Conservation (phyloP, 2,329 filamentous ascomycete species). For the Neonectria hederae region DNA sequence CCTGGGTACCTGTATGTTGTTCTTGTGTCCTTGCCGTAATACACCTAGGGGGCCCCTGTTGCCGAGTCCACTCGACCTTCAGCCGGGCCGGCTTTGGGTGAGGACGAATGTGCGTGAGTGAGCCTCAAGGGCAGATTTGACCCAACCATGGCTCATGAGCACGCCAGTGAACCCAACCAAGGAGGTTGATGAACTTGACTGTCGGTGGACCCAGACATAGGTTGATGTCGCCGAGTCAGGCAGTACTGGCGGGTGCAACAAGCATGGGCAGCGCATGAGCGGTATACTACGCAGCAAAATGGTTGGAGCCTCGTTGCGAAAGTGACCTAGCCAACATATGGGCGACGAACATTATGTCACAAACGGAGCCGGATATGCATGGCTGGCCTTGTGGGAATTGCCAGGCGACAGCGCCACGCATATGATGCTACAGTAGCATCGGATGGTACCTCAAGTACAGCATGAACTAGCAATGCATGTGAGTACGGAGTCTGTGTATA, state of each 20-base stretch:
- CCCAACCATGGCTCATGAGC: not conserved
- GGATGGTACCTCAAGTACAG: not conserved
- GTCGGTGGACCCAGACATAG: not conserved
- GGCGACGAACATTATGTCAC: conserved; percentile 22
- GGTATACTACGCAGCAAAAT: conserved; percentile 6
- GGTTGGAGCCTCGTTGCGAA: conserved; percentile 13
- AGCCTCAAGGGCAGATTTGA: not conserved
- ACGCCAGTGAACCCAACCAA: not conserved
- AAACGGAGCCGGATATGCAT: conserved; percentile 16
- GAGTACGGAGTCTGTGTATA: not conserved
- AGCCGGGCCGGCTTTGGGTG: conserved; percentile 17
- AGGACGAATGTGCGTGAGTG: not conserved
- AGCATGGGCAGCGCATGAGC: conserved; percentile 10
- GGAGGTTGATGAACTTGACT: not conserved
- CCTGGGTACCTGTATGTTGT: not conserved
- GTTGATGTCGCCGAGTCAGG: conserved; percentile 30
- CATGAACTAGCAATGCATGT: not conserved
- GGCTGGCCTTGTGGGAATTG: not conserved
- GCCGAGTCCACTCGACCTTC: conserved; percentile 19
- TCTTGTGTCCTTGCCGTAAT: conserved; percentile 9
- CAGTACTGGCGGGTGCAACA: conserved; percentile 6
- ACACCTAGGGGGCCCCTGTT: not conserved
- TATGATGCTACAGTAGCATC: not conserved
- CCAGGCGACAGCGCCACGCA: not conserved
- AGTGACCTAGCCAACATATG: conserved; percentile 24